Evolutionary conservation across 306 rosid genomes (phyloP).

Genomic region (Echinosophora koreensis): DNA sequence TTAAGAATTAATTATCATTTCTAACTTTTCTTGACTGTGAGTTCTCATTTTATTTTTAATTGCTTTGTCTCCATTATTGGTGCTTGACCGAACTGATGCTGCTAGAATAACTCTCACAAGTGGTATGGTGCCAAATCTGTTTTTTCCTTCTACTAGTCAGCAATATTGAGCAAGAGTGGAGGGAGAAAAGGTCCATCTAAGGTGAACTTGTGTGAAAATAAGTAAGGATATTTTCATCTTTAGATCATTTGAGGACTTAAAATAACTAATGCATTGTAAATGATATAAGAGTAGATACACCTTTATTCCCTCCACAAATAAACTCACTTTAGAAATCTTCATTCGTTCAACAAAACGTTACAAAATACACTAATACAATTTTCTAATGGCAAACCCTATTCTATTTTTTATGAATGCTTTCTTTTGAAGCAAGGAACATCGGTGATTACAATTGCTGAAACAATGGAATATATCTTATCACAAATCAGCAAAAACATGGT

Average conservation of each 20-base stretch:
- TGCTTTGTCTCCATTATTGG: neutral
- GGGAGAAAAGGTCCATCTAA: too few species aligned
- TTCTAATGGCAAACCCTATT: neutral
- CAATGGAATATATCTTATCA: slow-evolving; percentile 43
- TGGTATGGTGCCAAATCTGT: neutral
- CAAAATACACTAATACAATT: neutral
- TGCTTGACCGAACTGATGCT: neutral
- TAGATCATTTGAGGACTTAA: too few species aligned
- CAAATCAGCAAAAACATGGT: slow-evolving; percentile 81
- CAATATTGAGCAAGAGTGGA: neutral
- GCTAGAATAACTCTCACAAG: neutral
- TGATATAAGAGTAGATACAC: too few species aligned
- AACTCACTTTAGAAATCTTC: too few species aligned
- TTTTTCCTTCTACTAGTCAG: neutral
- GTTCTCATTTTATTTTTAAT: neutral
- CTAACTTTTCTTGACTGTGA: neutral
- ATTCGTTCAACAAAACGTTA: too few species aligned
- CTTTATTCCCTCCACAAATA: too few species aligned
- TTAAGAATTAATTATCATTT: neutral
- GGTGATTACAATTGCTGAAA: slow-evolving; percentile 15
- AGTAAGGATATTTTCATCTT: too few species aligned
- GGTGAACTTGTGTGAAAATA: too few species aligned
- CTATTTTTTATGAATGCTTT: neutral
- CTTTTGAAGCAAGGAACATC: neutral
- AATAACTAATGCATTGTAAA: too few species aligned